Evolutionary conservation across 164 flowering plant species (phyloP), one percentile per base, ranked within the genome.

Genomic region (Chimonanthus salicifolius): DNA sequence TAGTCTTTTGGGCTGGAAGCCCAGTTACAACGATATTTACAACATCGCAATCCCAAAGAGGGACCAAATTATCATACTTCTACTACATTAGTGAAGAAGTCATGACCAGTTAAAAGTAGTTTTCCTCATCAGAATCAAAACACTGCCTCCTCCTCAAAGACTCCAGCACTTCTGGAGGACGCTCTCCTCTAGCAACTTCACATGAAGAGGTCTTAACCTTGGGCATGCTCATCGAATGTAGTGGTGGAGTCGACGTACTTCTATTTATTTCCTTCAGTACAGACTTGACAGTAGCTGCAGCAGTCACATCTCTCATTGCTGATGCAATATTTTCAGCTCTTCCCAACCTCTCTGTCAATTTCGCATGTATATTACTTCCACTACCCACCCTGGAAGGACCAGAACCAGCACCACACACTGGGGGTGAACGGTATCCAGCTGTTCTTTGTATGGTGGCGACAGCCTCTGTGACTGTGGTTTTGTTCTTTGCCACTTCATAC

Each of bases 131-230:
- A 45, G 88, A 87, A 54, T 87, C 85, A 74, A 94, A 94, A 62
- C 81, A 62, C 21, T 89, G 95, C 76, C 91, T 82, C 75, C 87
- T 90, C 82, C 94, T 88, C 69, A 96, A 50, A 54, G 98, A 94
- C 74, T 88, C 91, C 62, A 96, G 64, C 4, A 96, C 87, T 58
- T 85, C 82, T 4, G 71, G n/a, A 2, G 87, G 81, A 16, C 77
- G 80, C 47, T 73, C 75, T 62, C 78, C 79, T 67, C 75, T 64
- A 46, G 72, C 16, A 67, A 33, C 71, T 62, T 69, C 85, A 65
- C 74, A 73, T 70, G 69, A 49, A 15, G 77, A 68, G 62, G 91
- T 70, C 78, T 88, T 96, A 64, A 94, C 87, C 84, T 84, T 89
- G 0, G 99, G 98, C 73, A 82, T 74, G 62, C 83, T 88, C 68